phyloP scores from a whole-genome alignment of 805 yeast genomes.

The Hemisphaericaspora nanyangensis region DNA sequence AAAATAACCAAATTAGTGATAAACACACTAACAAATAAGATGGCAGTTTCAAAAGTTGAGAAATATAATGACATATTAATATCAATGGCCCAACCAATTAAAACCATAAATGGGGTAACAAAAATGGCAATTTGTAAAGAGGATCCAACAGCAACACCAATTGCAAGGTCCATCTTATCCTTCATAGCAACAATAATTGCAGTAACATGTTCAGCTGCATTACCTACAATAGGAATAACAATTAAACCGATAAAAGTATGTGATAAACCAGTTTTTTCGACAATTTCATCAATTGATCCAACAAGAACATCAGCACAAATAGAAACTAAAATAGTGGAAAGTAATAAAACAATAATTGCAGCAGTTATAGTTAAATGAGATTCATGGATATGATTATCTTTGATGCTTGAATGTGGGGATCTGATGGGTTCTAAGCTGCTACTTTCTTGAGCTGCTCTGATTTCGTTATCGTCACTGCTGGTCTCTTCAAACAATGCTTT shows the following conservation, averaged over 20 bases:
- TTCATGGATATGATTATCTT: slow-evolving; percentile 12
- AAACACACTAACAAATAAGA: slow-evolving; percentile 84
- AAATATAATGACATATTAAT: slow-evolving; percentile 92
- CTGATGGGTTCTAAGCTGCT: not conserved
- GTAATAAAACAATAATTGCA: slow-evolving; percentile 52
- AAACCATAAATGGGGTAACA: slow-evolving; percentile 92
- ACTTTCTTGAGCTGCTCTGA: slow-evolving; percentile 19
- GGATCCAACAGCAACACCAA: slow-evolving; percentile 95
- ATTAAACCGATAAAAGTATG: slow-evolving; percentile 94
- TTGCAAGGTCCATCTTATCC: slow-evolving; percentile 95
- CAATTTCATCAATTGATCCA: slow-evolving; percentile 88
- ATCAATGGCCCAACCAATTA: slow-evolving; percentile 88
- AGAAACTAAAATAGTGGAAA: slow-evolving; percentile 76
- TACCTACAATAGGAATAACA: slow-evolving; percentile 94
- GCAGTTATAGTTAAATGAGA: slow-evolving; percentile 49
- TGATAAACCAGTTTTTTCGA: slow-evolving; percentile 77
- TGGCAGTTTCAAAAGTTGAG: slow-evolving; percentile 90
- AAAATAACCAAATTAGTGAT: slow-evolving; percentile 80
- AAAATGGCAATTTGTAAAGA: slow-evolving; percentile 93
- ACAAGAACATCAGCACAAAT: slow-evolving; percentile 92
- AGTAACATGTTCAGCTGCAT: slow-evolving; percentile 98
- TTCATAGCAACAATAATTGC: slow-evolving; percentile 93
- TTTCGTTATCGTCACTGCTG: not conserved
- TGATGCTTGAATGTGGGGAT: not conserved
- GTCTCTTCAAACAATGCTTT: slow-evolving; percentile 62